Conservation (phyloP, 2,329 filamentous ascomycete genomes). For the Xylaria sp. region DNA sequence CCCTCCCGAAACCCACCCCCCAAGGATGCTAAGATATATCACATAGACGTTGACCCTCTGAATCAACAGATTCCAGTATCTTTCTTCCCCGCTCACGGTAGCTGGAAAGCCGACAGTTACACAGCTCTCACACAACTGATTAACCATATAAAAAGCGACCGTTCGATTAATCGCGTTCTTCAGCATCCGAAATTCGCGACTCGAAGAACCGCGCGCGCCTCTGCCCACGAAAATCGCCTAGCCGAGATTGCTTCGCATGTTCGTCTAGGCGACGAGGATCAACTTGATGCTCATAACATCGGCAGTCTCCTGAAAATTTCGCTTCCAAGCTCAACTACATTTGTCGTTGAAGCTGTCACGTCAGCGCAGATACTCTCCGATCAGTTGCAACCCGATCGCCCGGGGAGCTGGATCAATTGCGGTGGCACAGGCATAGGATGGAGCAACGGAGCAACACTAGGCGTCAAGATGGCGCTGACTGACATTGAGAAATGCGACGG, state of each 20-base stretch:
- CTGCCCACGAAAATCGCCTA: conserved; percentile 41
- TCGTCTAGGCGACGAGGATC: conserved; percentile 38
- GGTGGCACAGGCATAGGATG: conserved; percentile 84
- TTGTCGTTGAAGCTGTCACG: conserved; percentile 82
- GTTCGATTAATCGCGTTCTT: conserved; percentile 16
- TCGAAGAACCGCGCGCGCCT: conserved; percentile 32
- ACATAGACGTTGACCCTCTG: conserved; percentile 74
- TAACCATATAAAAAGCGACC: conserved; percentile 39
- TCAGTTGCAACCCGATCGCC: conserved; percentile 73
- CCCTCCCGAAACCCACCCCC: conserved; percentile 70
- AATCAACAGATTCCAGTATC: conserved; percentile 71
- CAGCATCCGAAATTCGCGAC: conserved; percentile 49
- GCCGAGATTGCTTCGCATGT: conserved; percentile 41
- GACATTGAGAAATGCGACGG: conserved; percentile 56
- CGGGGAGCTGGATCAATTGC: conserved; percentile 83
- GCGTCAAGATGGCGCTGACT: conserved; percentile 76
- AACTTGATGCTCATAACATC: conserved; percentile 43
- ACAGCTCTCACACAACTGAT: conserved; percentile 54
- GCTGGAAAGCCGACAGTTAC: conserved; percentile 62
- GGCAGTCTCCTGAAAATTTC: conserved; percentile 41
- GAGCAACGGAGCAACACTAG: conserved; percentile 80
- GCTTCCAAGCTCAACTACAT: conserved; percentile 66
- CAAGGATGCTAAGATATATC: conserved; percentile 67
- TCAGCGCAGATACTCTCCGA: conserved; percentile 74
- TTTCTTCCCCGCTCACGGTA: conserved; percentile 63